These are phyloP conservation scores for Rhizopus sp. DNA, from an alignment of 371 early-diverging fungal genomes.

Conservation along the genomic window DNA sequence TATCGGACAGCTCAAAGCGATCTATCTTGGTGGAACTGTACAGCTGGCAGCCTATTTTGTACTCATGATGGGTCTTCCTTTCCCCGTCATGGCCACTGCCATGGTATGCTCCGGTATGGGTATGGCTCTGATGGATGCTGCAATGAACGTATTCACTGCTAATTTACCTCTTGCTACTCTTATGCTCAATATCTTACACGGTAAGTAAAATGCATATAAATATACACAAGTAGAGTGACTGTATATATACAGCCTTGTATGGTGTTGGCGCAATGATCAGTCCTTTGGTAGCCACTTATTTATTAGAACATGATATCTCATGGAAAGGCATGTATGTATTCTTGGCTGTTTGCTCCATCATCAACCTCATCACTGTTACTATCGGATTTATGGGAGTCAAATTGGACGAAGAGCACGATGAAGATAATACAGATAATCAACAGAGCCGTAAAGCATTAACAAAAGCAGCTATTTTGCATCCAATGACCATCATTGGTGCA, in stretches of 20 bases:
- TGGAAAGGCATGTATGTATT: conserved; percentile 36
- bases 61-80: conserved; percentile 26
- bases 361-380: conserved; percentile 23
- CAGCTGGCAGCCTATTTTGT: conserved; percentile 18
- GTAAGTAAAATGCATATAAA: conserved; percentile 15
- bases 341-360: conserved; percentile 12
- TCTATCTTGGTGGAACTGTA: conserved; percentile 20
- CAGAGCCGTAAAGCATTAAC: conserved; percentile 13
- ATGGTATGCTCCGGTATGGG: conserved; percentile 31
- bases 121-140: conserved; percentile 32
- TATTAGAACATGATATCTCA: conserved; percentile 21
- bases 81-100: conserved; percentile 17
- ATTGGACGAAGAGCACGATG: conserved; percentile 17
- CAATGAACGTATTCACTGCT: conserved; percentile 33
- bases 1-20: conserved; percentile 25
- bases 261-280: conserved; percentile 39
- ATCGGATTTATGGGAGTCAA: conserved; percentile 22
- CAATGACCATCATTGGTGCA: conserved; percentile 31
- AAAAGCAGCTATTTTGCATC: conserved; percentile 25
- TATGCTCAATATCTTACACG: conserved; percentile 38
- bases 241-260: conserved; percentile 26
- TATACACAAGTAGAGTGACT: not conserved
- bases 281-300: conserved; percentile 29
- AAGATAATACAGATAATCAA: not conserved
- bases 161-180: conserved; percentile 36